phyloP scores from a whole-genome alignment of 2,329 filamentous ascomycete genomes.

The Diaporthe longicolla region DNA sequence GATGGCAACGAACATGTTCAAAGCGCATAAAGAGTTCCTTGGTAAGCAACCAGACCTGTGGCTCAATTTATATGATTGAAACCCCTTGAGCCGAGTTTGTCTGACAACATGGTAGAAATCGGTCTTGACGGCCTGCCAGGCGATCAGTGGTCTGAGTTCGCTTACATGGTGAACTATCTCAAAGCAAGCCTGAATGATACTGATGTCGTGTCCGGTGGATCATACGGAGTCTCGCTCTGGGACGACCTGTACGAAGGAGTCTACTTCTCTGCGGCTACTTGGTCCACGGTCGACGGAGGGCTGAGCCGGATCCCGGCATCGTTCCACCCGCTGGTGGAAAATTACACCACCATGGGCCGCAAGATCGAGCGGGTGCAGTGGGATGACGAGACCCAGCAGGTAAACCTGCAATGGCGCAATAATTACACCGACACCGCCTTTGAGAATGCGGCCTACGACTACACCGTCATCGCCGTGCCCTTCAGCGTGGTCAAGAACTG shows the following conservation, averaged over 20 bases:
- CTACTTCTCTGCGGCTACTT: conserved; percentile 72
- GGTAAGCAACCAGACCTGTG: conserved; percentile 40
- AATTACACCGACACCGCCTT: conserved; percentile 56
- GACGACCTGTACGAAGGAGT: conserved; percentile 66
- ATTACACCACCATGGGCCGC: conserved; percentile 68
- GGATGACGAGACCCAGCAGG: conserved; percentile 63
- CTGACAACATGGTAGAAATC: conserved; percentile 44
- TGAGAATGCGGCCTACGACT: conserved; percentile 71
- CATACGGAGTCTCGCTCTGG: conserved; percentile 61
- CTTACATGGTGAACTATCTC: conserved; percentile 72
- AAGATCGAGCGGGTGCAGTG: conserved; percentile 71
- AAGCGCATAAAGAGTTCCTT: conserved; percentile 59
- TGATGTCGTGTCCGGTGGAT: conserved; percentile 62
- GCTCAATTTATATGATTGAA: not conserved
- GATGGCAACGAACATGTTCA: conserved; percentile 59
- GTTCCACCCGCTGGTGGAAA: conserved; percentile 73
- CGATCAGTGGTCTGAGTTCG: conserved; percentile 76
- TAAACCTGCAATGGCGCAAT: conserved; percentile 71
- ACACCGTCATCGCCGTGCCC: conserved; percentile 74
- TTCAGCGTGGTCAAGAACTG: conserved; percentile 76
- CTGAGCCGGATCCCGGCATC: conserved; percentile 70
- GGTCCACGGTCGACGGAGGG: conserved; percentile 74
- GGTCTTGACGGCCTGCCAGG: conserved; percentile 62
- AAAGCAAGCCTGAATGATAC: conserved; percentile 67
- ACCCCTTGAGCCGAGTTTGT: not conserved